Base-by-base conservation (phyloP, 2,329 filamentous ascomycete genomes). In the Neopestalotiopsis sp. region DNA sequence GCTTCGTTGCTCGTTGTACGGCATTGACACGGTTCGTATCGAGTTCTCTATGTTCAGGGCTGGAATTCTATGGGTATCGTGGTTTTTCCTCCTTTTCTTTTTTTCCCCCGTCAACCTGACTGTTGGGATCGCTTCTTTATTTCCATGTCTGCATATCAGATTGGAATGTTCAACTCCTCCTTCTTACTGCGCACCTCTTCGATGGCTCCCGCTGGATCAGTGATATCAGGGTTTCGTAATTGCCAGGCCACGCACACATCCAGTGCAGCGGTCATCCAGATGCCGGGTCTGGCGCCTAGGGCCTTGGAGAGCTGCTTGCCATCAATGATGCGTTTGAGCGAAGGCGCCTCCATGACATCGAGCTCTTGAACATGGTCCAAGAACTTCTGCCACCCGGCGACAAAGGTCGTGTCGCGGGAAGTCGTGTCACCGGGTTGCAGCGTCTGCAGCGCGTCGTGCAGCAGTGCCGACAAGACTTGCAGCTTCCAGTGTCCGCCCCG, bases 221-320 rank as follows among this genome's bases (percentile, higher is more conserved):
- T 88, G 68, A 83, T 84, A 4, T 85, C 85, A 0, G 94, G 94
- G 76, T 98, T 90, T 49, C 93, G 88, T 66, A 98, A 86, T 80
- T 98, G 96, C 94, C 95, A 98, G 70, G 90, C 90, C 80, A 97
- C 88, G 70, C 94, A 92, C 4, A 94, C 84, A 40, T 97, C 92
- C 61, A 97, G 82, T 3, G 94, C 94, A 60, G 86, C 85, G 67
- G 89, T 89, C 86, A 97, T 92, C 95, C 95, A 98, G n/a, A 85
- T 90, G 1, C 94, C 94, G 0, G 93, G 91, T 71, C 89, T 90
- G n/a, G 87, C 82, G 0, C 86, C 89, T 3, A 98, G 84, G 4
- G 88, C 89, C 71, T 90, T 86, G 20, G 90, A 88, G 24, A 98
- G 86, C 66, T 91, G 84, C 52, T 88, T 92, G 17, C 96, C 95